These are phyloP conservation scores for Pichia nanzhaoensis DNA, from an alignment of 805 yeast species.

Conservation along the genomic window DNA sequence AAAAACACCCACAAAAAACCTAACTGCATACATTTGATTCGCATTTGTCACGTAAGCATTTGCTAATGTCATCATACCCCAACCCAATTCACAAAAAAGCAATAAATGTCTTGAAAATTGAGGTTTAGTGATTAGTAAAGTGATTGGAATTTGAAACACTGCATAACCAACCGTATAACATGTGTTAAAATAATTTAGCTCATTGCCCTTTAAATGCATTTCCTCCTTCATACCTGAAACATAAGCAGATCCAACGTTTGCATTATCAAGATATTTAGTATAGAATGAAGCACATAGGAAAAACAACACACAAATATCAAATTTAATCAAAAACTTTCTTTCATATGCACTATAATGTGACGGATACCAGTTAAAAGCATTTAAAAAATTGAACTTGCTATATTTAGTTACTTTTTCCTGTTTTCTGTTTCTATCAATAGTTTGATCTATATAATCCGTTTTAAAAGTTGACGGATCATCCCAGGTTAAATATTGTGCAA, in stretches of 20 bases:
- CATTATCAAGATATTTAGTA: conserved; percentile 53
- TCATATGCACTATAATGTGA: conserved; percentile 17
- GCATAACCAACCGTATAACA: conserved; percentile 42
- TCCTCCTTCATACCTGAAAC: conserved; percentile 63
- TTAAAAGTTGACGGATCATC: no score
- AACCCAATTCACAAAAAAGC: conserved; percentile 48
- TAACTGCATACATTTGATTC: conserved; percentile 45
- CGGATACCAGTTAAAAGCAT: no score
- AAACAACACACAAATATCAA: conserved; percentile 13
- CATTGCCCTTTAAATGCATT: conserved; percentile 18
- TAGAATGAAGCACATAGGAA: conserved; percentile 34
- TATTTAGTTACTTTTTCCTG: no score
- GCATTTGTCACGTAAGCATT: conserved; percentile 36
- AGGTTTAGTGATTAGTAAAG: conserved; percentile 41
- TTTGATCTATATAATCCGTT: no score
- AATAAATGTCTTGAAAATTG: conserved; percentile 41
- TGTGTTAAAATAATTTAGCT: conserved; percentile 23
- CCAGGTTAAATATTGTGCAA: no score
- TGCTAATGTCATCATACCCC: conserved; percentile 29
- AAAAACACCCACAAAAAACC: conserved; percentile 56
- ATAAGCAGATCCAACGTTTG: conserved; percentile 52
- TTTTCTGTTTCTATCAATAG: no score
- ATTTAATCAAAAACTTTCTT: conserved; percentile 13
- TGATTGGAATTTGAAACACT: conserved; percentile 57
- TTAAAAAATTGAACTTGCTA: no score